Evolutionary conservation across 192 early-diverging fungal species (phyloP), one percentile per base, ranked within the genome.

Genomic region (Podila clonocystis): DNA sequence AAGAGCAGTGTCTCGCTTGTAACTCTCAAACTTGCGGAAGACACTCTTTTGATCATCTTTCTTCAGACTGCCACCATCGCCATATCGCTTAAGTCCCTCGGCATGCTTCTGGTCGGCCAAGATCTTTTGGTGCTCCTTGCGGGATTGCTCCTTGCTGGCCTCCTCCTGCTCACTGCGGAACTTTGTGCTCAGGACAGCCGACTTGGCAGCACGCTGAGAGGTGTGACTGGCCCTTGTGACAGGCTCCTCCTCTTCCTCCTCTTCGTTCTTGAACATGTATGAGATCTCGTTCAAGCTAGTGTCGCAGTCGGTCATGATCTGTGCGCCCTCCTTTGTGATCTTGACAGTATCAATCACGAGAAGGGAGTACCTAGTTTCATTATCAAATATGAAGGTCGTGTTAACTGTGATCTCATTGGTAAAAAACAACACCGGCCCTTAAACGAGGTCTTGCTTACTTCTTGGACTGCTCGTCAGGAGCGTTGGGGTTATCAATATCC

Each of bases 11-110:
- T 98, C 98, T 71, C 94, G 89, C 80, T 94, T 92, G 83, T 99
- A 99, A 88, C 95, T 96, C 82, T 98, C 98, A 83, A 97, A 98
- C 82, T 94, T 94, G 65, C 90, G 90, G 77, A 97, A 95, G 22
- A 88, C 87, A 20, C 87, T 88, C 74, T 93, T 89, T 59, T 93
- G 86, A 55, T 95, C 90, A 50, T 86, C 88, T 55, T 87, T 86
- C 22, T 85, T 85, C 24, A 89, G 88, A 20, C 85, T 87, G 2
- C 85, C 86, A 8, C 82, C 87, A 48, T 93, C 92, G 0, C 91
- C 85, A 85, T 92, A 99, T 45, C 91, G 87, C 36, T 89, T 85
- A n/a, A 95, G 74, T 12, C 97, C 97, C 58, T 96, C 95, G 1
- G 85, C 89, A 24, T 93, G 89, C 58, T 94, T 90, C 67, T 91